Conservation (phyloP, 352 stramenopile species). For the Globisporangium spiculum region DNA sequence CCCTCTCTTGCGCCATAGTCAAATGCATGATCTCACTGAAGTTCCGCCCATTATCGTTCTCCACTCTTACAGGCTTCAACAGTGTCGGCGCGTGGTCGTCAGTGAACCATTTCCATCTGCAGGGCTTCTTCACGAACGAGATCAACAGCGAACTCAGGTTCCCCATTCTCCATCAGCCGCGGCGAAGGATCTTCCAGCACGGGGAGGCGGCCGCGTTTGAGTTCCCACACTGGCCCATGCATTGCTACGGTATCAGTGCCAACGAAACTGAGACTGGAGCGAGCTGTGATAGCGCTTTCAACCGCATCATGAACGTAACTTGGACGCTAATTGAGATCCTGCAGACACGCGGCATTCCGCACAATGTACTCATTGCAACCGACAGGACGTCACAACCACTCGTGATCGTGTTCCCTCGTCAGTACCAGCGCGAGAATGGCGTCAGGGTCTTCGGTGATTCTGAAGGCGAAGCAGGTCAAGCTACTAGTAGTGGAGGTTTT, state of each 20-base stretch:
- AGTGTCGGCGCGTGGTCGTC: constrained; percentile 73
- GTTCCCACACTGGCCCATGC: constrained; percentile 42
- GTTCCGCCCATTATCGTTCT: neutral
- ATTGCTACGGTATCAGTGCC: constrained; percentile 36
- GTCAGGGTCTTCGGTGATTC: constrained; percentile 4
- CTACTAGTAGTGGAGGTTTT: constrained; percentile 19
- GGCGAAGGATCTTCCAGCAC: constrained; percentile 29
- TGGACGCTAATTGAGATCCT: constrained; percentile 49
- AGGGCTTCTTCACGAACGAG: constrained; percentile 52
- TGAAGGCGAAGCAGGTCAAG: neutral
- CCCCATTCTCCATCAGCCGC: constrained; percentile 34
- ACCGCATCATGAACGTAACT: constrained; percentile 17
- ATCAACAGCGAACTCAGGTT: constrained; percentile 24
- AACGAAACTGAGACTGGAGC: neutral
- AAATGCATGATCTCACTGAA: neutral
- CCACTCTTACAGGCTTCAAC: constrained; percentile 49
- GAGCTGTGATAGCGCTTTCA: neutral
- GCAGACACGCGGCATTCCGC: constrained; percentile 31
- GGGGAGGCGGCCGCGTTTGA: constrained; percentile 17
- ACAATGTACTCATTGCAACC: constrained; percentile 55
- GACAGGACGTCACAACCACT: constrained; percentile 7
- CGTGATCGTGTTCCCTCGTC: constrained; percentile 57
- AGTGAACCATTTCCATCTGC: constrained; percentile 75
- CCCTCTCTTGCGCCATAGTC: neutral
- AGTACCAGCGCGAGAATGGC: constrained; percentile 52